Percentiles rank a stretch among this genome's conserved stretches.
Evolutionary conservation across 371 early-diverging fungal genomes (phyloP).

Genomic region (Mortierella sp.): DNA sequence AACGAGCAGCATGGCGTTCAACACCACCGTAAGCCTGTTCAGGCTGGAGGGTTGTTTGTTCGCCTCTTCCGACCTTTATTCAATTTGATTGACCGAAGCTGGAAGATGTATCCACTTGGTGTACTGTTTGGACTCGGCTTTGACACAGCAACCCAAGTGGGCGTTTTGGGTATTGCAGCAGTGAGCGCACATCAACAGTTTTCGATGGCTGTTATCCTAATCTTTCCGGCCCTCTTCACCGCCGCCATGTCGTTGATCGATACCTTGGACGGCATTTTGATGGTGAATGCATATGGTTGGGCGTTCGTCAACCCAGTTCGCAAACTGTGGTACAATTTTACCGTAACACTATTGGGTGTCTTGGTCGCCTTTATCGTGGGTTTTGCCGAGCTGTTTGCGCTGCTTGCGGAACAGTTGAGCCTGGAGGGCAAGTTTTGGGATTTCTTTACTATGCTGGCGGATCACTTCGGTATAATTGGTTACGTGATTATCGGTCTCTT

Average conservation of each 20-base stretch:
- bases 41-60: slow-evolving; percentile 56
- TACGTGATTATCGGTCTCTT: slow-evolving; percentile 63
- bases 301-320: slow-evolving; percentile 70
- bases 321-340: slow-evolving; percentile 72
- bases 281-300: slow-evolving; percentile 72
- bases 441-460: slow-evolving; percentile 58
- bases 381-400: slow-evolving; percentile 60
- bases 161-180: slow-evolving; percentile 66
- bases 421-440: slow-evolving; percentile 69
- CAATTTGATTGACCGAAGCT: slow-evolving; percentile 64
- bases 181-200: slow-evolving; percentile 60
- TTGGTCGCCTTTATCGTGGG: slow-evolving; percentile 69
- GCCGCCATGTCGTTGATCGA: slow-evolving; percentile 76
- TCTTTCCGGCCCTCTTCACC: slow-evolving; percentile 74
- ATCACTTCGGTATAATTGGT: slow-evolving; percentile 68
- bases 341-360: slow-evolving; percentile 69
- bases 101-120: slow-evolving; percentile 76
- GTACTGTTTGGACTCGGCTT: slow-evolving; percentile 76
- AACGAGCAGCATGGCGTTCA: neutral
- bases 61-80: slow-evolving; percentile 69
- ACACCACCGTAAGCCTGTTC: neutral
- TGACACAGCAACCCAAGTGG: slow-evolving; percentile 76
- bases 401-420: slow-evolving; percentile 59
- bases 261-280: slow-evolving; percentile 72
- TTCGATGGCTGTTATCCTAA: slow-evolving; percentile 61